phyloP scores from a whole-genome alignment of 768 basidiomycete species.

The Suillus ampliporus region DNA sequence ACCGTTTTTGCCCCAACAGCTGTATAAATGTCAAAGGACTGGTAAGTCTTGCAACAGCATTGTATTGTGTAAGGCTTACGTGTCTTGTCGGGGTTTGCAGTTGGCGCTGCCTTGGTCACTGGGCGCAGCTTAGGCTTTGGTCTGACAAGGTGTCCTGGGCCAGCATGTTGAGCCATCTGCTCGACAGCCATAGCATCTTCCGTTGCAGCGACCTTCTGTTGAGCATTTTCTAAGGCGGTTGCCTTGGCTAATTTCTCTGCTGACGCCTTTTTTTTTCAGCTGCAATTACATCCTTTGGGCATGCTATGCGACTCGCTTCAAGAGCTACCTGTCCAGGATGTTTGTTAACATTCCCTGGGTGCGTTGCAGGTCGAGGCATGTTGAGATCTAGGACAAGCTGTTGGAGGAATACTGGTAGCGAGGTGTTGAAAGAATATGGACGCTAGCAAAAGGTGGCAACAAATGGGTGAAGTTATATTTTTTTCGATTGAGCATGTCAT shows the following conservation, averaged over 20 bases:
- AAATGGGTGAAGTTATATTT: neutral
- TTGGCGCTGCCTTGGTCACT: neutral
- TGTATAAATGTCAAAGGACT: neutral
- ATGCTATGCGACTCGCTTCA: neutral
- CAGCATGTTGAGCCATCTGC: neutral
- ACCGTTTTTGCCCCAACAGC: neutral
- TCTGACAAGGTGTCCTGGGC: neutral
- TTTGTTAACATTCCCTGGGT: neutral
- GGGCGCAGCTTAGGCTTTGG: neutral
- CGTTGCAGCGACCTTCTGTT: neutral
- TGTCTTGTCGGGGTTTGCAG: neutral
- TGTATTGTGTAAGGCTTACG: neutral
- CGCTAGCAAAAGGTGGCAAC: neutral
- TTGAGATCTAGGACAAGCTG: neutral
- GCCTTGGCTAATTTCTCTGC: neutral
- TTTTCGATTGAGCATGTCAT: neutral
- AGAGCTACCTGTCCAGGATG: neutral
- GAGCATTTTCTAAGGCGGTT: neutral
- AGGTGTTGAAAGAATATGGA: neutral
- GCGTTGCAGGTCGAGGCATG: neutral
- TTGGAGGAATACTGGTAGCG: neutral
- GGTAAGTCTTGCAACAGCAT: neutral
- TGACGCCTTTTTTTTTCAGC: neutral
- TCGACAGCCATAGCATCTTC: slow-evolving; percentile 5
- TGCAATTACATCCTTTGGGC: neutral